phyloP scores from a whole-genome alignment of 805 yeast genomes.

The Scheffersomyces lignosus region DNA sequence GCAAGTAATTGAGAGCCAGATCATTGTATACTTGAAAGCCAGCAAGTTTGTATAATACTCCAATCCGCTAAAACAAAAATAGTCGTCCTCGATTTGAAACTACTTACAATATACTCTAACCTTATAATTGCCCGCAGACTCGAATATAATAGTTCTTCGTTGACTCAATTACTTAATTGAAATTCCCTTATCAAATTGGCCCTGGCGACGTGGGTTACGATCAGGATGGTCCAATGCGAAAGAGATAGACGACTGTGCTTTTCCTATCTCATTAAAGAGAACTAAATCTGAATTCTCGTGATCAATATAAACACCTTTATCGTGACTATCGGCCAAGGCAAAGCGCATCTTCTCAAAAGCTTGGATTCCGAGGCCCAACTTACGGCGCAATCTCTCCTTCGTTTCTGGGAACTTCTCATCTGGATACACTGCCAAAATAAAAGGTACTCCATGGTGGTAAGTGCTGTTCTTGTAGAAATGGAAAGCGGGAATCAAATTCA shows the following conservation, averaged over 20 bases:
- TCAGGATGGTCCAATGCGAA: constrained; percentile 90
- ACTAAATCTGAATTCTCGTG: constrained; percentile 52
- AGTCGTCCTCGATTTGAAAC: no score
- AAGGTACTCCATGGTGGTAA: constrained; percentile 80
- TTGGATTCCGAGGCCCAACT: constrained; percentile 73
- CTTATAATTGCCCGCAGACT: no score
- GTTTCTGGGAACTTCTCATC: constrained; percentile 66
- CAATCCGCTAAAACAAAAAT: not conserved
- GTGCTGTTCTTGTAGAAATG: constrained; percentile 75
- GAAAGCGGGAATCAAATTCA: constrained; percentile 59
- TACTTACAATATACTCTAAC: no score
- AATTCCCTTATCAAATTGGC: constrained; percentile 42
- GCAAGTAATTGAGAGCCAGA: no score
- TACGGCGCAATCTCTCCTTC: constrained; percentile 62
- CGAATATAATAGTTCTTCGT: no score
- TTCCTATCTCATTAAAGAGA: constrained; percentile 53
- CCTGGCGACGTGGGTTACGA: constrained; percentile 51
- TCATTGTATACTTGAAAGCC: not conserved
- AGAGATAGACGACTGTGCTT: constrained; percentile 43
- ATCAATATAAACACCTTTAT: constrained; percentile 45
- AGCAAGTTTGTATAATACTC: not conserved
- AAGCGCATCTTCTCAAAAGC: constrained; percentile 77
- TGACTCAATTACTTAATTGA: constrained; percentile 40
- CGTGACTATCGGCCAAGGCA: constrained; percentile 49
- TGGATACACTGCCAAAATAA: constrained; percentile 68